Evolutionary conservation across 345 rosid genomes (phyloP).

Genomic region (Conringia planisiliqua): DNA sequence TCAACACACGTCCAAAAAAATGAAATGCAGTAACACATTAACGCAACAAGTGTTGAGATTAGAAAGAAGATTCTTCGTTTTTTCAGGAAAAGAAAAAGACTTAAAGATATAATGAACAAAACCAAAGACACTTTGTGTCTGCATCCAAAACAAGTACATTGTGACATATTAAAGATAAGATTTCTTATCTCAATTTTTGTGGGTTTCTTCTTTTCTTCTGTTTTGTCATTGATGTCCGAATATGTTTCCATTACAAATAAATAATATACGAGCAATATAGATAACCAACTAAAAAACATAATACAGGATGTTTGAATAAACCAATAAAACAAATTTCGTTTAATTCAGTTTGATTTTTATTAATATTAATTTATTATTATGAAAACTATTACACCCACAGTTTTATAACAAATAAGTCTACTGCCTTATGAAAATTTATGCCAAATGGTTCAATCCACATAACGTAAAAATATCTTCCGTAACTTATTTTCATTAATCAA

Average conservation of each 20-base stretch:
- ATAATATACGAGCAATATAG: neutral
- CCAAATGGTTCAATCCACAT: too few relatives aligned
- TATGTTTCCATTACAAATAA: neutral
- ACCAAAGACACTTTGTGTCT: slow-evolving; percentile 25
- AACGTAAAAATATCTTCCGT: too few relatives aligned
- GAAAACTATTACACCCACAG: too few relatives aligned
- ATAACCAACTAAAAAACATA: neutral
- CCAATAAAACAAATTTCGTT: neutral
- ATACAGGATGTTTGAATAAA: neutral
- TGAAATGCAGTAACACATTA: neutral
- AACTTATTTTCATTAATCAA: too few relatives aligned
- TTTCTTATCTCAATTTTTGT: slow-evolving; percentile 23
- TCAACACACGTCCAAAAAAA: neutral
- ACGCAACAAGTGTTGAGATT: slow-evolving; percentile 27
- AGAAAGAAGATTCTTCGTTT: slow-evolving; percentile 21
- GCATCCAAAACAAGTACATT: slow-evolving; percentile 25
- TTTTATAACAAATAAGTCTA: too few relatives aligned
- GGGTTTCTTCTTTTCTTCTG: neutral
- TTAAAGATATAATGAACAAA: slow-evolving; percentile 8
- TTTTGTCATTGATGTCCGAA: slow-evolving; percentile 4
- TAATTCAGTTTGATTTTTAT: neutral
- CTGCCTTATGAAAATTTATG: too few relatives aligned
- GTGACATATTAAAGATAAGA: slow-evolving; percentile 33
- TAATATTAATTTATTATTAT: too few relatives aligned
- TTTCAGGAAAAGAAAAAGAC: neutral